phyloP scores from a whole-genome alignment of 169 alveolate genomes.

The Plasmodium malariae region DNA sequence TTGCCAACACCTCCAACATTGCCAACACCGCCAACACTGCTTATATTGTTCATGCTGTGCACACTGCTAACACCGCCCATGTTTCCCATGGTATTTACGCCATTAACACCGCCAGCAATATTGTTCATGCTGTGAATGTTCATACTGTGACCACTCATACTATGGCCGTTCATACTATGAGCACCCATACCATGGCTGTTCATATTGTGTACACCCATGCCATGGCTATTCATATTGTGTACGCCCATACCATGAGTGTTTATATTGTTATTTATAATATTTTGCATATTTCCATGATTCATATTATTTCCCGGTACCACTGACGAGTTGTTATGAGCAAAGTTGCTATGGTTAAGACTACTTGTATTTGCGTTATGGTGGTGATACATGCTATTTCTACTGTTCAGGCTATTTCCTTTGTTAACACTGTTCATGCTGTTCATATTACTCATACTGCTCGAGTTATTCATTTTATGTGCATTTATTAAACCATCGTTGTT shows the following conservation, averaged over 20 bases:
- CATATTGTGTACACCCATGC: neutral
- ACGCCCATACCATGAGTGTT: too few species aligned
- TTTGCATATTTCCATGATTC: neutral
- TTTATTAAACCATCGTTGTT: slow-evolving; percentile 33
- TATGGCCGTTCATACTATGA: neutral
- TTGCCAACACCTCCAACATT: too few species aligned
- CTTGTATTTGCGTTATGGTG: neutral
- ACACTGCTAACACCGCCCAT: neutral
- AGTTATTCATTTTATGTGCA: slow-evolving; percentile 36
- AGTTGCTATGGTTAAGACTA: neutral
- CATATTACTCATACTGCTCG: neutral
- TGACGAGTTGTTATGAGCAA: too few species aligned
- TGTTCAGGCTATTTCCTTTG: neutral
- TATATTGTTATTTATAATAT: neutral
- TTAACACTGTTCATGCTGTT: neutral
- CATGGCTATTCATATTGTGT: neutral
- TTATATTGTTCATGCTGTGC: neutral
- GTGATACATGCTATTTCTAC: neutral
- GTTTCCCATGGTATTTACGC: neutral
- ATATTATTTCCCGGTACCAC: neutral
- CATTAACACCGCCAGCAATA: neutral
- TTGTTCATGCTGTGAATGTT: neutral
- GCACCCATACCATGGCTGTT: neutral
- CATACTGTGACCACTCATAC: neutral
- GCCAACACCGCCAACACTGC: neutral